Conservation (phyloP, 257 asterid genomes). For the Ocimum tenuiflorum region DNA sequence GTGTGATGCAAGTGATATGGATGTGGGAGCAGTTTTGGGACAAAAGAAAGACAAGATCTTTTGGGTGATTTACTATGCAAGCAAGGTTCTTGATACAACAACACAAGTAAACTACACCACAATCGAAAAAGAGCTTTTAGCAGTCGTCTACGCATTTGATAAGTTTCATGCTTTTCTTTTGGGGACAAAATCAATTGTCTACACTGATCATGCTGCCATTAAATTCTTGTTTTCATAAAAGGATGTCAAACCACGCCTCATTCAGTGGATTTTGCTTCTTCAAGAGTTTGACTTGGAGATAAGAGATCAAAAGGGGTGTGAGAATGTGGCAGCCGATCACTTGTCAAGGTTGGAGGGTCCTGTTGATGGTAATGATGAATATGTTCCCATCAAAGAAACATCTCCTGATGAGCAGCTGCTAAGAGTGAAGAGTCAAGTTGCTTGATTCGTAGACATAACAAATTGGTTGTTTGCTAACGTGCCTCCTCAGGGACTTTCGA, state of each 20-base stretch:
- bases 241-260: neutral
- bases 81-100: neutral
- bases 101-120: neutral
- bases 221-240: neutral
- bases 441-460: no score
- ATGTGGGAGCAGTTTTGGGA: neutral
- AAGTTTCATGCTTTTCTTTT: neutral
- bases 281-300: neutral
- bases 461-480: slow-evolving; percentile 93
- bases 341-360: neutral
- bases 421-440: neutral
- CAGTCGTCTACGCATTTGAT: neutral
- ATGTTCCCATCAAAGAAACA: neutral
- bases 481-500: no score
- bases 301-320: no score
- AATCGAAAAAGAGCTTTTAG: neutral
- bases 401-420: neutral
- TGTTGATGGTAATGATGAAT: neutral
- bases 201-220: neutral
- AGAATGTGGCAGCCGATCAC: neutral
- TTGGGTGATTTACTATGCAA: neutral
- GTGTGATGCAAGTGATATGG: neutral
- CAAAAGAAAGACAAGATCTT: neutral
- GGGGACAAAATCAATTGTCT: neutral
- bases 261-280: neutral